Percentiles rank a stretch among this genome's conserved stretches.
These are phyloP conservation scores for Heritiera littoralis DNA, from an alignment of 345 rosid species.

Conservation along the genomic window DNA sequence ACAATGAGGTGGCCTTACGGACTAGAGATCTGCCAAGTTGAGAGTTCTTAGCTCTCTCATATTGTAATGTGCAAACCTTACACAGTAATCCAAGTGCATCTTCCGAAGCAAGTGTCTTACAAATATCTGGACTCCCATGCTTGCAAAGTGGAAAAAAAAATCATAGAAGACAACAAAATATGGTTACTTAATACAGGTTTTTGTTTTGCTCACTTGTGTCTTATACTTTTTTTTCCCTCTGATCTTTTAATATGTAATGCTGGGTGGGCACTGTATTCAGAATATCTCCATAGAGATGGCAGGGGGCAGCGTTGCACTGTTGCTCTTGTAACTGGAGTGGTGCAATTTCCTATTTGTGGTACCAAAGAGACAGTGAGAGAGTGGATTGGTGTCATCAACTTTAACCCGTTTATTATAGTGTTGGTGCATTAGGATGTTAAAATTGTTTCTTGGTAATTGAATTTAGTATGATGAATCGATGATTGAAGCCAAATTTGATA, in stretches of 20 bases:
- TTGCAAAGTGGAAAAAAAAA: neutral
- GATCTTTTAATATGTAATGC: neutral
- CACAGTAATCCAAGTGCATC: neutral
- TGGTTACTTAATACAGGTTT: neutral
- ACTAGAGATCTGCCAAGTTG: neutral
- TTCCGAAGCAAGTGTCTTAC: neutral
- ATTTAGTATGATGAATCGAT: too few species aligned
- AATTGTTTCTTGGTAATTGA: too few species aligned
- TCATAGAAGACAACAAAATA: neutral
- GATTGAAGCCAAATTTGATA: too few species aligned
- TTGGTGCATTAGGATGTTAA: too few species aligned
- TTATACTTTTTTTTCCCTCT: neutral
- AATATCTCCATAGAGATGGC: neutral
- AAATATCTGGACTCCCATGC: neutral
- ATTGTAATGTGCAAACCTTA: neutral
- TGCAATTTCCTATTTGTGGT: too few species aligned
- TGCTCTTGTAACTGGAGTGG: neutral
- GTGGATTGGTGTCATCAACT: neutral
- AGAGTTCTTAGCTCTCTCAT: neutral
- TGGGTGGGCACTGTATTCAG: neutral
- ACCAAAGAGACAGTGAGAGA: neutral
- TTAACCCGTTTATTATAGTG: neutral
- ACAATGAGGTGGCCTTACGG: neutral
- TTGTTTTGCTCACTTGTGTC: neutral
- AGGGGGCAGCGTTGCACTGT: neutral